A percentile compares a stretch with the other conserved stretches of the same genome.
Evolutionary conservation across 2,329 filamentous ascomycete genomes (phyloP).

Genomic region (Aspergillus sp.): DNA sequence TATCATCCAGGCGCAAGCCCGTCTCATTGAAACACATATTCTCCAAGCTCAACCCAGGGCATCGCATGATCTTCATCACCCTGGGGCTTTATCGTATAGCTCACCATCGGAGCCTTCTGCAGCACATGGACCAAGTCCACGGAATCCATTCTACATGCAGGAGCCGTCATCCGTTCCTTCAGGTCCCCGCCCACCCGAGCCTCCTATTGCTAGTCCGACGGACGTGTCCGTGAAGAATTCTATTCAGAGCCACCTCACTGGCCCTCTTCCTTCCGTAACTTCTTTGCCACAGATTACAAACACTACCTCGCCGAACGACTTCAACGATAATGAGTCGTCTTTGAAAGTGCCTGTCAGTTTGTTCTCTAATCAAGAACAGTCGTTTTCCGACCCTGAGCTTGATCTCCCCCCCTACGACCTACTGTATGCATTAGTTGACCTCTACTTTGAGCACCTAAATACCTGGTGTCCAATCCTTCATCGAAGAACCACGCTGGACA

Average conservation of each 20-base stretch:
- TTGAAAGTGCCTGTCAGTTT: slow-evolving; percentile 62
- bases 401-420: slow-evolving; percentile 74
- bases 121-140: slow-evolving; percentile 55
- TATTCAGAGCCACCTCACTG: slow-evolving; percentile 22
- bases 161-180: slow-evolving; percentile 55
- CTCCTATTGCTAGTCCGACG: slow-evolving; percentile 41
- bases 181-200: slow-evolving; percentile 47
- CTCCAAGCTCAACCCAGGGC: slow-evolving; percentile 33
- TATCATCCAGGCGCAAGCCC: slow-evolving; percentile 64
- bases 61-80: slow-evolving; percentile 26
- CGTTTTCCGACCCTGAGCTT: slow-evolving; percentile 55
- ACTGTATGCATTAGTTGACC: slow-evolving; percentile 69
- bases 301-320: slow-evolving; percentile 27
- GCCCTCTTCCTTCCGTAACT: slow-evolving; percentile 21
- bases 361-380: slow-evolving; percentile 48
- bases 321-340: slow-evolving; percentile 49
- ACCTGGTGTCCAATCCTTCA: slow-evolving; percentile 91
- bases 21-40: slow-evolving; percentile 63
- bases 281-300: slow-evolving; percentile 26
- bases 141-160: slow-evolving; percentile 62
- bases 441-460: slow-evolving; percentile 79
- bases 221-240: slow-evolving; percentile 31
- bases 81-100: slow-evolving; percentile 32
- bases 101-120: slow-evolving; percentile 54
- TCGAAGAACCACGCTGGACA: slow-evolving; percentile 75